Evolutionary conservation across 495 filamentous ascomycete genomes (phyloP).

Genomic region (Sphaerosporella brunnea): DNA sequence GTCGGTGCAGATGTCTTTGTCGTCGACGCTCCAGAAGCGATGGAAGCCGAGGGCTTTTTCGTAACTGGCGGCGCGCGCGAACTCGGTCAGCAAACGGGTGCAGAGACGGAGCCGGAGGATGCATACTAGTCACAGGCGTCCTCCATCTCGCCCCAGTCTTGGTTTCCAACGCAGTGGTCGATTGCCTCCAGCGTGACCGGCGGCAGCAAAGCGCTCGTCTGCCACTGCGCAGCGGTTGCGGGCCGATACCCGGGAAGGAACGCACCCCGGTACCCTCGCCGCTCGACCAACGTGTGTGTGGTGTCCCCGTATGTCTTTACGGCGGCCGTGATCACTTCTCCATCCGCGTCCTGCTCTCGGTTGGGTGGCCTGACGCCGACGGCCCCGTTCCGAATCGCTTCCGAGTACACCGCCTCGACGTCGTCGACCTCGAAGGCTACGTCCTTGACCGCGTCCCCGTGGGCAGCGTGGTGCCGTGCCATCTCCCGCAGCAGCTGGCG

Average conservation of each 20-base stretch:
- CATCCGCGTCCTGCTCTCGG: conserved; percentile 33
- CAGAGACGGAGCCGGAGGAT: conserved; percentile 1
- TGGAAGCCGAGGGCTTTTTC: conserved; percentile 79
- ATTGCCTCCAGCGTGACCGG: conserved; percentile 48
- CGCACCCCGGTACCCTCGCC: conserved; percentile 42
- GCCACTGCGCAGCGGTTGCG: conserved; percentile 19
- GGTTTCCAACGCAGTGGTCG: conserved; percentile 90
- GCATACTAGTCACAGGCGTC: conserved; percentile 56
- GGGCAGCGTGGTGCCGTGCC: conserved; percentile 54
- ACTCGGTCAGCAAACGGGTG: conserved; percentile 15
- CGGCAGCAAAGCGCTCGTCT: conserved; percentile 41
- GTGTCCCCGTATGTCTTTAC: conserved; percentile 84
- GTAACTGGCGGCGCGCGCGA: conserved; percentile 50
- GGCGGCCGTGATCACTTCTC: conserved; percentile 47
- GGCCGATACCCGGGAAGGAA: conserved; percentile 68
- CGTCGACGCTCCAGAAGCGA: conserved; percentile 88
- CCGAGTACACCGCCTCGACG: conserved; percentile 52
- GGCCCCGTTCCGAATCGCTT: conserved; percentile 53
- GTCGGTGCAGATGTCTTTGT: conserved; percentile 70
- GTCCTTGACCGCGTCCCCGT: conserved; percentile 83
- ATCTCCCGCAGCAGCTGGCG: conserved; percentile 34
- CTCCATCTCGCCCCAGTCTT: conserved; percentile 78
- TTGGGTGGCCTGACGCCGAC: conserved; percentile 41
- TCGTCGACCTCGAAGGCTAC: conserved; percentile 82
- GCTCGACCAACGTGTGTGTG: conserved; percentile 69